Evolutionary conservation across 1,284 basidiomycete species (phyloP).

Genomic region (Takashimella koratensis): DNA sequence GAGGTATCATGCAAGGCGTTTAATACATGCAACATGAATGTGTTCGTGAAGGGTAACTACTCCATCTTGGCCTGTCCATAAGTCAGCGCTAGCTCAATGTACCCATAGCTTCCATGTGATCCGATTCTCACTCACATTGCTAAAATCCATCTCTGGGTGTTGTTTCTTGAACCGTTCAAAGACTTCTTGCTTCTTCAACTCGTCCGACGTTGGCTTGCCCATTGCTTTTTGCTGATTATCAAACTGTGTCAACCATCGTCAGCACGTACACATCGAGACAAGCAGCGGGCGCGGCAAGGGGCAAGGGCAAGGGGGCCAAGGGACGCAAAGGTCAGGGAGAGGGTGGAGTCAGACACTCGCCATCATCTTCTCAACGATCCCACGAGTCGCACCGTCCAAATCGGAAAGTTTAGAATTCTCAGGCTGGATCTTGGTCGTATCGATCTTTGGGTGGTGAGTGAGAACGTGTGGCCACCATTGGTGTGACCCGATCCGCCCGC

Average conservation of each 20-base stretch:
- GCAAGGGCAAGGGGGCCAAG: no score
- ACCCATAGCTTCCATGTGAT: no score
- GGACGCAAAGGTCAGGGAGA: conserved; percentile 2
- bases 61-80: no score
- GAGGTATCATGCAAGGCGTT: no score
- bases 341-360: conserved; percentile 54
- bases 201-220: conserved; percentile 90
- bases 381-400: conserved; percentile 72
- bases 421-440: conserved; percentile 93
- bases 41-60: no score
- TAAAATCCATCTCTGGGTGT: conserved; percentile 93
- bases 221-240: conserved; percentile 98
- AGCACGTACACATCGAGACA: no score
- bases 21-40: no score
- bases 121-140: conserved; percentile 77
- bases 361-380: conserved; percentile 99
- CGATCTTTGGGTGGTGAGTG: conserved; percentile 92
- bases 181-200: conserved; percentile 83
- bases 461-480: conserved; percentile 99
- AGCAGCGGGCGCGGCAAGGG: no score
- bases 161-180: conserved; percentile 81
- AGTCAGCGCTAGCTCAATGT: no score
- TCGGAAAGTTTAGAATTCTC: conserved; percentile 95
- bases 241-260: conserved; percentile 62
- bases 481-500: conserved; percentile 39